A percentile compares a stretch with the other conserved stretches of the same genome.
Evolutionary conservation across 768 basidiomycete species (phyloP).

Genomic region (Pleurotus ostreatus): DNA sequence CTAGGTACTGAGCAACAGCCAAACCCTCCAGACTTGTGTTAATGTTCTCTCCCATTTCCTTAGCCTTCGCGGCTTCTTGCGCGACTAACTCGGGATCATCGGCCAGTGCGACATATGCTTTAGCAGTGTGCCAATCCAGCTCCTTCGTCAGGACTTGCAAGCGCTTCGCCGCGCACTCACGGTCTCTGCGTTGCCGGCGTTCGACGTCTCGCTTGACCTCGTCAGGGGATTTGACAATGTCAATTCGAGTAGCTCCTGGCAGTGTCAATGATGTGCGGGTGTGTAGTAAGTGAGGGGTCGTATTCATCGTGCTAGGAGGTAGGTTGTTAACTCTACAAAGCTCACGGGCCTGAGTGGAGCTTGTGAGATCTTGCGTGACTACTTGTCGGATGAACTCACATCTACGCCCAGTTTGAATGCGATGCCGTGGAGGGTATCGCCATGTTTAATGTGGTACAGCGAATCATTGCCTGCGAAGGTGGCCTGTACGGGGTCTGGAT

Average conservation of each 20-base stretch:
- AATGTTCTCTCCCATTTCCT: constrained; percentile 18
- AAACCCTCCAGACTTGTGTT: constrained; percentile 35
- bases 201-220: constrained; percentile 22
- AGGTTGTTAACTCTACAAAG: constrained; percentile 67
- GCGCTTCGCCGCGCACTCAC: constrained; percentile 55
- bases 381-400: constrained; percentile 35
- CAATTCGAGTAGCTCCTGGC: constrained; percentile 37
- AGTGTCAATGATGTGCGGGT: constrained; percentile 57
- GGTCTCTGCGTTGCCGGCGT: constrained; percentile 37
- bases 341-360: constrained; percentile 39
- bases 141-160: constrained; percentile 68
- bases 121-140: constrained; percentile 60
- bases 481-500: neutral
- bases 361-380: neutral
- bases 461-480: neutral
- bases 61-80: constrained; percentile 16
- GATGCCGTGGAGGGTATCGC: constrained; percentile 65
- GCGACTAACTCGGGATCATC: constrained; percentile 34
- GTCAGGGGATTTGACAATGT: constrained; percentile 14
- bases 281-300: constrained; percentile 72
- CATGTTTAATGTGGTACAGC: constrained; percentile 50
- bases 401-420: constrained; percentile 57
- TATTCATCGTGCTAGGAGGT: constrained; percentile 58
- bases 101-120: constrained; percentile 67
- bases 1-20: constrained; percentile 58